Evolutionary conservation across 306 rosid species (phyloP).

Genomic region (Vicia villosa): DNA sequence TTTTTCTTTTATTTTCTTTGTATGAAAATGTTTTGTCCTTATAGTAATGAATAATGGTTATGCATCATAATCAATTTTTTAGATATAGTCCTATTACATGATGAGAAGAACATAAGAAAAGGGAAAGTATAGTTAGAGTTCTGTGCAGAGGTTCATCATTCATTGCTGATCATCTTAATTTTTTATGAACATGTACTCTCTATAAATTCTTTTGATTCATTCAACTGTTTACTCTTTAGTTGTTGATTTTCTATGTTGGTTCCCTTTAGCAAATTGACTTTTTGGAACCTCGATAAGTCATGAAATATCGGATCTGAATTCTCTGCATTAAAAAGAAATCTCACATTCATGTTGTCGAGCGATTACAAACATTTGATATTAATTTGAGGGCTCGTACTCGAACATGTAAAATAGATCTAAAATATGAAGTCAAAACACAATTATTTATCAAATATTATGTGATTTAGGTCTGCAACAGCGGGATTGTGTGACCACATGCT

Average conservation of each 20-base stretch:
- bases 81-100: conserved; percentile 23
- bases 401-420: not conserved
- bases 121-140: not conserved
- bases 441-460: not conserved
- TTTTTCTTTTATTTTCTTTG: conserved; percentile 5
- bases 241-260: not conserved
- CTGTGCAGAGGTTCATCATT: not conserved
- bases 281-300: not conserved
- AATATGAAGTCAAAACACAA: not conserved
- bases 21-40: conserved; percentile 37
- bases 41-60: conserved; percentile 32
- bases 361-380: not conserved
- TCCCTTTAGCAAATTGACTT: conserved; percentile 22
- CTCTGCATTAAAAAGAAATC: not conserved
- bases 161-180: conserved; percentile 27
- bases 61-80: conserved; percentile 37
- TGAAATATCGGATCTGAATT: not conserved
- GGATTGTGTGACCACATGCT: not conserved
- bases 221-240: not conserved
- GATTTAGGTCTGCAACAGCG: not conserved
- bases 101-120: conserved; percentile 14
- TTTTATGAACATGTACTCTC: conserved; percentile 25
- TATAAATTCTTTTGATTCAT: not conserved
- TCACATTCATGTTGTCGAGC: not conserved
- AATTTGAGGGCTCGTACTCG: not conserved